Conservation (phyloP, 106 monocot species). For the Iris macrosiphon region DNA sequence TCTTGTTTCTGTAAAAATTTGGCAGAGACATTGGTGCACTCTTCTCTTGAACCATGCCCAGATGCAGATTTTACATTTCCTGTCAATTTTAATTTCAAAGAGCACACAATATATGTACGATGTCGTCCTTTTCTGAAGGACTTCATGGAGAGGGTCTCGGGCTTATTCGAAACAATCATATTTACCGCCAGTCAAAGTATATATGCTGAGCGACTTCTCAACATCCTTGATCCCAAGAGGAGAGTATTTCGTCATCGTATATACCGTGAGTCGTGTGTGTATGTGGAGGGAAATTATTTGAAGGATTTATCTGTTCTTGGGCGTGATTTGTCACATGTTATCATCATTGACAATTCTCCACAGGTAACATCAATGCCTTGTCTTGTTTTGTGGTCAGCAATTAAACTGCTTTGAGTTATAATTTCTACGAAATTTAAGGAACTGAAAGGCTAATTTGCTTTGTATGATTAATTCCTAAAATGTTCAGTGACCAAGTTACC, state of each 20-base stretch:
- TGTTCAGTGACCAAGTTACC: too few relatives aligned
- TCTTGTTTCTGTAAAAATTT: too few relatives aligned
- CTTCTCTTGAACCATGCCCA: constrained; percentile 74
- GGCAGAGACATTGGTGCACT: constrained; percentile 94
- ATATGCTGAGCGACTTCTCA: constrained; percentile 91
- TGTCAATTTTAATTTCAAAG: constrained; percentile 81
- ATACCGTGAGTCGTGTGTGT: constrained; percentile 91
- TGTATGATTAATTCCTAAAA: neutral
- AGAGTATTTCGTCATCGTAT: constrained; percentile 91
- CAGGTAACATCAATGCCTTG: constrained; percentile 50
- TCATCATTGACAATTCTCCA: constrained; percentile 95
- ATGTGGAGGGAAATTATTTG: constrained; percentile 91
- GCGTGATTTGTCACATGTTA: constrained; percentile 81
- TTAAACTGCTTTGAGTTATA: neutral
- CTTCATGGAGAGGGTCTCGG: constrained; percentile 79
- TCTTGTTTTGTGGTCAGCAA: neutral
- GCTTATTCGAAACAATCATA: constrained; percentile 81
- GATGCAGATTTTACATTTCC: constrained; percentile 94
- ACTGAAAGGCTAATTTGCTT: too few relatives aligned
- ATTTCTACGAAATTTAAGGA: neutral
- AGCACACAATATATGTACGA: constrained; percentile 86
- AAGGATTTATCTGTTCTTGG: constrained; percentile 93
- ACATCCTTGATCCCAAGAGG: constrained; percentile 86
- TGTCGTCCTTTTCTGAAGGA: constrained; percentile 81
- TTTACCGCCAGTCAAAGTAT: constrained; percentile 99